Evolutionary conservation across 176 grass and related monocot genomes (phyloP), one percentile per base, ranked within the genome.

Genomic region (Carex parvula): DNA sequence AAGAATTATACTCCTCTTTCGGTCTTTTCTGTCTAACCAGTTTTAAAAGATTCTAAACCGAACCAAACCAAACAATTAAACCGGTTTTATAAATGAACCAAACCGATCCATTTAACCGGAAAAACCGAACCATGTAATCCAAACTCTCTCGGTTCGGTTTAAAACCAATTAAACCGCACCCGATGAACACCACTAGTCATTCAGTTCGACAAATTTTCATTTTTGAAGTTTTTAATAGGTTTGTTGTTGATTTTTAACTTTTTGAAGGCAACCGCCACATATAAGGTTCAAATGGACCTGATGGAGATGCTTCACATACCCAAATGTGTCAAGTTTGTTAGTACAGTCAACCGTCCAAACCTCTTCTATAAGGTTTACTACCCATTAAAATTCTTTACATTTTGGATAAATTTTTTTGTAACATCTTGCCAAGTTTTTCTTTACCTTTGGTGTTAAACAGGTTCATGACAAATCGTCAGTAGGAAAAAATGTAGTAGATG

Each of bases 291-390:
- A 89, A 82, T 80, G 33, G 95, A 98, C 91, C 82, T 98, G 82
- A 98, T 94, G 60, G 90, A 94, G 68, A 98, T 98, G 95, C 95
- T 98, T 86, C 95, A 98, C 79, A 91, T 98, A 76, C 87, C 85
- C 9, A 90, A 86, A 83, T 98, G 89, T 80, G 86, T 94, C 70
- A 98, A 94, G 73, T 98, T 98, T 89, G 87, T 94, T 76, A 98
- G 89, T 86, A 90, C 92, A 64, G 88, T 94, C 61, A 98, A 98
- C 84, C 94, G 95, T 58, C 89, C 95, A 60, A 98, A 98, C 78
- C 87, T 98, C 64, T 94, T 98, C 70, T 98, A 98, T 65, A 94
- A 89, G 88, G 95, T 98, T 91, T 72, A 46, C 24, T 26, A 54
- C 81, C 79, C 66, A 18, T 21, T 46, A 17, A 44, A 64, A 44